phyloP scores from a whole-genome alignment of 257 asterid genomes.

The Solanum sparsipilum region DNA sequence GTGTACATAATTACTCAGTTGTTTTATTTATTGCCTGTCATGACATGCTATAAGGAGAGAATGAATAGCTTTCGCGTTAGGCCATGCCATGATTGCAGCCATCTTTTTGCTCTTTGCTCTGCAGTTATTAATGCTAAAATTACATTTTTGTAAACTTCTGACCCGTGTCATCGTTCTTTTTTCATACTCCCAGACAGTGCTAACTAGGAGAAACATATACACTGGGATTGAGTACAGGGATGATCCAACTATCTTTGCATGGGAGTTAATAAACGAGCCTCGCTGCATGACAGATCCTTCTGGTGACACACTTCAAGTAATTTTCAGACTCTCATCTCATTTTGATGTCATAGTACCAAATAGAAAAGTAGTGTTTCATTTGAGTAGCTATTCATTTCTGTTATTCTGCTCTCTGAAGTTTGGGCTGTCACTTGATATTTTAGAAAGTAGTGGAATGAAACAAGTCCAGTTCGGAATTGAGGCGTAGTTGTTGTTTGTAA shows the following conservation, averaged over 20 bases:
- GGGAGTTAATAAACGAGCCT: slow-evolving; percentile 34
- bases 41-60: not conserved
- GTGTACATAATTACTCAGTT: not conserved
- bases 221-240: slow-evolving; percentile 19
- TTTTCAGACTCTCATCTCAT: not conserved
- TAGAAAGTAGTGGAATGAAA: not conserved
- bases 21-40: not conserved
- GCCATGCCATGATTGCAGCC: not conserved
- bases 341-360: not conserved
- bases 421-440: not conserved
- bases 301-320: slow-evolving; percentile 95
- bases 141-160: not conserved
- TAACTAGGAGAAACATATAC: slow-evolving; percentile 17
- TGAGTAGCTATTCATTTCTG: not conserved
- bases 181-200: slow-evolving; percentile 10
- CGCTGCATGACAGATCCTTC: slow-evolving; percentile 67
- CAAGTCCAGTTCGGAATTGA: not conserved
- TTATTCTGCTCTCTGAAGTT: not conserved
- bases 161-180: not conserved
- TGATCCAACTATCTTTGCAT: slow-evolving; percentile 28
- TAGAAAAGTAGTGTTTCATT: not conserved
- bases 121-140: not conserved
- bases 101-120: not conserved
- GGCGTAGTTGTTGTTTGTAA: not conserved
- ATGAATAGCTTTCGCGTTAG: not conserved